Evolutionary conservation across 192 early-diverging fungal species (phyloP).

Genomic region (Nowakowskiella sp.): DNA sequence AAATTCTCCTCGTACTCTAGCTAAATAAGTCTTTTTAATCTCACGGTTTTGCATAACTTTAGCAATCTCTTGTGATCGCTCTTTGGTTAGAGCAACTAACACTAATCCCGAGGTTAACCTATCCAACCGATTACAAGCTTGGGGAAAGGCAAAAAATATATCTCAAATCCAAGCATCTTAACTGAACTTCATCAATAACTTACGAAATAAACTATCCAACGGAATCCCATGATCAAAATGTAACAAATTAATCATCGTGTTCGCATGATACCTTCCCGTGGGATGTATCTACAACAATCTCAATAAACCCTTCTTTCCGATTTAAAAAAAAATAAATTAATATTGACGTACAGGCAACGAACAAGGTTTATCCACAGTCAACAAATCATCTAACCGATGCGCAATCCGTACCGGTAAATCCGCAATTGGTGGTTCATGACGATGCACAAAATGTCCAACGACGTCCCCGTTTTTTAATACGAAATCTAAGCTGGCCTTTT

Average conservation of each 20-base stretch:
- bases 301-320: background rate
- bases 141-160: background rate
- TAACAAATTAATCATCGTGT: conserved; percentile 46
- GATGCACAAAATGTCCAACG: conserved; percentile 75
- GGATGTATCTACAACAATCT: conserved; percentile 49
- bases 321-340: background rate
- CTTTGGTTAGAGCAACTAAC: conserved; percentile 55
- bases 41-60: conserved; percentile 51
- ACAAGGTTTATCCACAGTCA: conserved; percentile 84
- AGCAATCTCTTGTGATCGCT: conserved; percentile 48
- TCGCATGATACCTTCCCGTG: conserved; percentile 81
- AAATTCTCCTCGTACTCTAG: conserved; percentile 80
- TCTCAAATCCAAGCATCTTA: background rate
- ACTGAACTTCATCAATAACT: conserved; percentile 5
- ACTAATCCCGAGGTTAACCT: conserved; percentile 88
- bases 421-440: conserved; percentile 89
- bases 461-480: conserved; percentile 70
- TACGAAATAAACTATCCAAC: conserved; percentile 21
- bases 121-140: conserved; percentile 85
- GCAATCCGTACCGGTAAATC: conserved; percentile 57
- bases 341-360: conserved; percentile 65
- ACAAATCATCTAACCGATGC: conserved; percentile 45
- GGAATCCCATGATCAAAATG: conserved; percentile 18
- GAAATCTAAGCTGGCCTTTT: conserved; percentile 46
- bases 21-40: conserved; percentile 83